These are phyloP conservation scores for Wickerhamomyces bisporus DNA, from an alignment of 805 yeast species.

Conservation along the genomic window DNA sequence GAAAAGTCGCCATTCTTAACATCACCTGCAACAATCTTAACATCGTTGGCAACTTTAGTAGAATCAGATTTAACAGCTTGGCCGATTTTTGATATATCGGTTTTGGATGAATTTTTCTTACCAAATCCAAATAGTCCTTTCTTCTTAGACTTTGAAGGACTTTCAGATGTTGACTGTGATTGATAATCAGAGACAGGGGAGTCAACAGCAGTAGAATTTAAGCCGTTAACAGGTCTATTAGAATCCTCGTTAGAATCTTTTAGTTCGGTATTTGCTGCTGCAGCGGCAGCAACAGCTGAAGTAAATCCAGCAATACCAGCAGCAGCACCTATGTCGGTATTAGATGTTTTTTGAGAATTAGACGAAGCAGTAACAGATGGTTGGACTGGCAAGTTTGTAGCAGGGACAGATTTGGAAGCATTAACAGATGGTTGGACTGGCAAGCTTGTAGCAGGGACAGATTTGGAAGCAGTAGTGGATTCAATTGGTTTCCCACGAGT, in stretches of 20 bases:
- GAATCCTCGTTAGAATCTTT: no score
- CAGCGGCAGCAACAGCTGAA: constrained; percentile 5
- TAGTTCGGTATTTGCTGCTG: constrained; percentile 2
- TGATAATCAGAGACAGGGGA: no score
- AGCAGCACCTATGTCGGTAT: background rate
- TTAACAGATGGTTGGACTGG: no score
- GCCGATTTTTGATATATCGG: constrained; percentile 7
- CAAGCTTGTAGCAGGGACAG: constrained; percentile 16
- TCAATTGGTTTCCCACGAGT: constrained; percentile 3
- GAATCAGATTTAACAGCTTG: constrained; percentile 9
- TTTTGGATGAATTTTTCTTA: constrained; percentile 5
- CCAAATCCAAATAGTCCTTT: constrained; percentile 6
- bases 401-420: constrained; percentile 17
- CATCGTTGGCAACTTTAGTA: constrained; percentile 17
- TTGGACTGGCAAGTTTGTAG: no score
- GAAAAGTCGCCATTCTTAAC: constrained; percentile 9
- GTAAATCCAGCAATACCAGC: constrained; percentile 8
- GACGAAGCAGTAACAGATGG: no score
- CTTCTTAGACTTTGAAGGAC: background rate
- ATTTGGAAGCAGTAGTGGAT: constrained; percentile 17
- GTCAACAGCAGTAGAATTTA: no score
- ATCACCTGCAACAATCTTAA: constrained; percentile 15
- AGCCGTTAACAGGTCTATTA: no score
- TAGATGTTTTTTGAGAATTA: constrained; percentile 1
- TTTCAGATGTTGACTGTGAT: background rate